Percentiles rank a stretch among this genome's conserved stretches.
phyloP scores from a whole-genome alignment of 176 grass and related monocot species.

The Poa pratensis region DNA sequence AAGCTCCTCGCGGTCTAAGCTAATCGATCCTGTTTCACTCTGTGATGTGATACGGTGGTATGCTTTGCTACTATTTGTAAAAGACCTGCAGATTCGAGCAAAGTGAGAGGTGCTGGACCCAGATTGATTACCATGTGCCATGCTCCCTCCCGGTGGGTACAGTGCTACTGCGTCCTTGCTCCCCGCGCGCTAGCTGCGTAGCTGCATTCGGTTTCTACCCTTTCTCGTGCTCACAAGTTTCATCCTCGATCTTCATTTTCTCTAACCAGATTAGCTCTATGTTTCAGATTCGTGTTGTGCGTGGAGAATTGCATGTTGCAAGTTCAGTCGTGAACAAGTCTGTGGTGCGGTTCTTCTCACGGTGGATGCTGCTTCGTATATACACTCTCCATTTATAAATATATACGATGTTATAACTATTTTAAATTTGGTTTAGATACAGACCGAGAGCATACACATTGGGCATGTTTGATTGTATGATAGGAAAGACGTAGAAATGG shows the following conservation, averaged over 20 bases:
- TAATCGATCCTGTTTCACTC: not conserved
- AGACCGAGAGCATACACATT: too few species aligned
- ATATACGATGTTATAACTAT: too few species aligned
- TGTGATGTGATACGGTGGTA: constrained; percentile 33
- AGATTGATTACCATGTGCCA: constrained; percentile 62
- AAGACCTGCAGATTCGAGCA: constrained; percentile 61
- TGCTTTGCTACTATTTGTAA: constrained; percentile 43
- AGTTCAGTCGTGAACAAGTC: too few species aligned
- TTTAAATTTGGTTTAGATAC: too few species aligned
- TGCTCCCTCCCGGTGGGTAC: constrained; percentile 38
- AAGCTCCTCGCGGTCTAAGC: not conserved
- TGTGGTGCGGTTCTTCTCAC: too few species aligned
- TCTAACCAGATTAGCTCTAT: not conserved
- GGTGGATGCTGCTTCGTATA: too few species aligned
- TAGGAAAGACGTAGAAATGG: too few species aligned
- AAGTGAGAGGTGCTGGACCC: constrained; percentile 54
- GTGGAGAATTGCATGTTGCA: not conserved
- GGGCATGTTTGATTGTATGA: too few species aligned
- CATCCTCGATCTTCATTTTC: not conserved
- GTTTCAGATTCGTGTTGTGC: not conserved
- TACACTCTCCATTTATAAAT: too few species aligned
- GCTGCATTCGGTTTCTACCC: not conserved
- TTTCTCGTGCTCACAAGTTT: not conserved
- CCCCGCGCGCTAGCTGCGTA: not conserved
- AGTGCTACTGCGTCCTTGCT: constrained; percentile 22